Base-by-base conservation (phyloP, 192 early-diverging fungal species). In the Coemansia sp. region DNA sequence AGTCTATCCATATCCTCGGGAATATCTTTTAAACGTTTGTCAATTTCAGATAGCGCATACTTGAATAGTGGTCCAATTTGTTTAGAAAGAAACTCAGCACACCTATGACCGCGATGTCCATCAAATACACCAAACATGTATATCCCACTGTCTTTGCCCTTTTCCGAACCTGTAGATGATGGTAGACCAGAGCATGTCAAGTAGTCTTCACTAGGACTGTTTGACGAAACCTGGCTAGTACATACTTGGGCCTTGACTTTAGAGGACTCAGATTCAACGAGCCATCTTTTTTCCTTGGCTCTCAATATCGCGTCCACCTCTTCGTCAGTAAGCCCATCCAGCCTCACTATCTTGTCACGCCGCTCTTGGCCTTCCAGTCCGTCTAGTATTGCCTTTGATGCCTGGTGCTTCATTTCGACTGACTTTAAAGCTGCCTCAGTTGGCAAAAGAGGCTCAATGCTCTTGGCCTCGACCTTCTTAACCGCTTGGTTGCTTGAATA, bases 71-170 rank as follows among this genome's bases (percentile, higher is more conserved):
- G 20, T 73, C 77, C 65, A 74, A 20, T 38, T 64, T 47, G 13
- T n/a, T 47, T 47, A n/a, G 46, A 12, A 47, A 47, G 52, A 41
- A 70, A 72, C 62, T 73, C 76, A 6, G 76, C 76, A 38, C 79
- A 82, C 71, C 57, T 43, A 60, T 71, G 71, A 18, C 79, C 75
- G 7, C 66, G 54, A 36, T 82, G 79, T 1, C 79, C 79, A 29
- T 82, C 79, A 63, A 82, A 82, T 29, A 82, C 72, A 22, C 75
- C 67, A 70, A 82, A 82, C 74, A 82, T 47, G 46, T 47, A 12
- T 47, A 47, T 12, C 46, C 46, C 46, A n/a, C 46, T 47, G 10
- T n/a, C 16, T 7, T n/a, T 47, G 16, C 18, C 5, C 20, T 47
- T n/a, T 15, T n/a, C n/a, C 3, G 15, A 18, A 18, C 5, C 46